phyloP scores from a whole-genome alignment of 2,329 filamentous ascomycete species.

The Botrytis paeoniae region DNA sequence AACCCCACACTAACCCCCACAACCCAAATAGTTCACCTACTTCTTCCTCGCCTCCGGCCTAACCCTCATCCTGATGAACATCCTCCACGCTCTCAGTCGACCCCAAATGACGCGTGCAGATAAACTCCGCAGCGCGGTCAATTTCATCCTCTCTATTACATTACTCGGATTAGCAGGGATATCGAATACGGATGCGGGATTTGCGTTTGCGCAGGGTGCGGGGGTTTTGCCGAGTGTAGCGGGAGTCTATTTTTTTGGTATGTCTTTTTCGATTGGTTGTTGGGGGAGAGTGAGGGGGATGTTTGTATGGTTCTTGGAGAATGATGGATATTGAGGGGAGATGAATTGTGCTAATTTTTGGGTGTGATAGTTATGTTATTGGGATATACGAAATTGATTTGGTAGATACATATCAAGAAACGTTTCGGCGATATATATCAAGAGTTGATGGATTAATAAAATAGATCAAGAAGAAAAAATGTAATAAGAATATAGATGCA shows the following conservation, averaged over 20 bases:
- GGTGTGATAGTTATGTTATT: background rate
- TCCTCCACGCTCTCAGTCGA: constrained; percentile 24
- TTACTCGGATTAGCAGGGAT: constrained; percentile 14
- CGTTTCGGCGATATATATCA: too few species aligned
- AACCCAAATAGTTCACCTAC: constrained; percentile 25
- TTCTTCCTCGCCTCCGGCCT: constrained; percentile 30
- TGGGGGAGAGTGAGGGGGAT: too few species aligned
- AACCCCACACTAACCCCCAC: background rate
- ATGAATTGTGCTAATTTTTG: background rate
- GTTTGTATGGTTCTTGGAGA: too few species aligned
- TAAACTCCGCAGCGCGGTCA: constrained; percentile 8
- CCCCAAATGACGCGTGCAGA: constrained; percentile 14
- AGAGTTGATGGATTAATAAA: too few species aligned
- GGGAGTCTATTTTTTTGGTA: constrained; percentile 1
- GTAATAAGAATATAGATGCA: too few species aligned
- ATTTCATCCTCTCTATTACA: constrained; percentile 9
- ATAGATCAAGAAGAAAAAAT: too few species aligned
- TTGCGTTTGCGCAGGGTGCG: constrained; percentile 19
- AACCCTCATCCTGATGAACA: constrained; percentile 29
- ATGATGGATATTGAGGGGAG: too few species aligned
- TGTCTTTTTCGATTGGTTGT: background rate
- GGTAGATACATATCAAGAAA: background rate
- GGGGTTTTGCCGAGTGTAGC: constrained; percentile 22
- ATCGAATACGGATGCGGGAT: constrained; percentile 3
- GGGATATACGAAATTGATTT: constrained; percentile 5